Percentiles rank a stretch among this genome's conserved stretches.
Conservation (phyloP, 495 filamentous ascomycete species). For the Pseudevernia furfuracea region DNA sequence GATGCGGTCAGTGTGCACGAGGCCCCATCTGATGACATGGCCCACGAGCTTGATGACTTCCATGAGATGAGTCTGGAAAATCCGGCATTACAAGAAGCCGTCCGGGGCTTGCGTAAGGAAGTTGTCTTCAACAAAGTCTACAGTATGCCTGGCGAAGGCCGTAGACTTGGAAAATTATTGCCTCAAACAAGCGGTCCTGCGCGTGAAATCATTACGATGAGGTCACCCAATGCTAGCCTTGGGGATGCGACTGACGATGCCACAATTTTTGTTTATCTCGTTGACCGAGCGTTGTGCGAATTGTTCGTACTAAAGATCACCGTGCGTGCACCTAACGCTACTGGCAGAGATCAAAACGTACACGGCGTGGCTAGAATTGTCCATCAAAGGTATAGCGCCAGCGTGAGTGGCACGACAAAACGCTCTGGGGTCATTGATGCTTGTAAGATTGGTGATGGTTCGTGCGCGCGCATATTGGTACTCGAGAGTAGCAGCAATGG, state of each 20-base stretch:
- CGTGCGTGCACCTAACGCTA: not conserved
- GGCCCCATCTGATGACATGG: conserved; percentile 59
- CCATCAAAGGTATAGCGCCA: conserved; percentile 2
- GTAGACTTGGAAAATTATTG: conserved; percentile 47
- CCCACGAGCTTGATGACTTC: conserved; percentile 61
- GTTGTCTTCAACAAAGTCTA: conserved; percentile 66
- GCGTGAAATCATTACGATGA: conserved; percentile 58
- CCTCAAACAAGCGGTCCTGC: conserved; percentile 40
- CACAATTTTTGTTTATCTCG: conserved; percentile 20
- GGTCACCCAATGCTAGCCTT: conserved; percentile 41
- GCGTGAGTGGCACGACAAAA: conserved; percentile 30
- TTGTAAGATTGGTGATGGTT: conserved; percentile 63
- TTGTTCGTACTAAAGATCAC: conserved; percentile 7
- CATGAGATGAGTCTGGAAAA: conserved; percentile 59
- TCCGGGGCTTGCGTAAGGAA: conserved; percentile 64
- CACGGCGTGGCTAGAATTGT: not conserved
- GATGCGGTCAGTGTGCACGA: conserved; percentile 50
- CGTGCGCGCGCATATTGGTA: conserved; percentile 58
- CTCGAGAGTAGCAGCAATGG: conserved; percentile 58
- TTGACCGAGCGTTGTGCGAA: conserved; percentile 15
- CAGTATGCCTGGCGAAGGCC: conserved; percentile 53
- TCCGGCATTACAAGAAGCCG: conserved; percentile 63
- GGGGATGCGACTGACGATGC: conserved; percentile 12
- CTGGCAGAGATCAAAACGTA: not conserved
- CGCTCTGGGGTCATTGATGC: conserved; percentile 59